Evolutionary conservation across 768 basidiomycete species (phyloP), one percentile per base, ranked within the genome.

Genomic region (Trametes gibbosa): DNA sequence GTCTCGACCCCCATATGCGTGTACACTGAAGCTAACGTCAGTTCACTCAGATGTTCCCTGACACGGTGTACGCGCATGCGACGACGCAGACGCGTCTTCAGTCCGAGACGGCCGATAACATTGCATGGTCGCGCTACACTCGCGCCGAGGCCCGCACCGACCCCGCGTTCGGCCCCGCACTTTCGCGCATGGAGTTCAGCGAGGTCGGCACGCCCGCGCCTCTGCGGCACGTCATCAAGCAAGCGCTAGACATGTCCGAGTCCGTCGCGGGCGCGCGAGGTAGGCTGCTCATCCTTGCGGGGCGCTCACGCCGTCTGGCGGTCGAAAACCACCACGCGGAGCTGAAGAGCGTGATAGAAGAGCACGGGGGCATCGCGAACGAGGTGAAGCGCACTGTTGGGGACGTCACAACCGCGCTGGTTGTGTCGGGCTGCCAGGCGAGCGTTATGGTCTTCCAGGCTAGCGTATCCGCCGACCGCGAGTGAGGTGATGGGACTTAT

Each of bases 361-460:
- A 84, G 62, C 77, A 86, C 63, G 82, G 79, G 9, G 64, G 58
- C 27, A 76, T 87, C 4, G 80, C 81, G 0, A 67, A 77, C 3
- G 90, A 91, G 68, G 83, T 94, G 59, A 78, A 80, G 69, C 88
- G 89, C 75, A 93, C 94, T 21, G 78, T 96, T 24, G 95, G 95
- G 2, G 91, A 95, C 69, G 86, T 91, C 17, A 90, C 85, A 2
- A 82, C 87, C 40, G 86, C 86, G 45, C 83, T 95, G 69, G 83
- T 94, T 13, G 75, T 86, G 2, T 77, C 84, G 6, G 82, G 81
- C 1, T 75, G 77, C 50, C 81, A 81, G 35, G 76, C 79, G 42
- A 88, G 84, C 19, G 65, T 91, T 40, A 74, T 91, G 35, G 88
- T 92, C 1, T 67, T 92, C 34, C 90, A 92, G 74, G 83, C 85